Conservation (phyloP, 2,329 filamentous ascomycete genomes). For the Thyridium curvatum region DNA sequence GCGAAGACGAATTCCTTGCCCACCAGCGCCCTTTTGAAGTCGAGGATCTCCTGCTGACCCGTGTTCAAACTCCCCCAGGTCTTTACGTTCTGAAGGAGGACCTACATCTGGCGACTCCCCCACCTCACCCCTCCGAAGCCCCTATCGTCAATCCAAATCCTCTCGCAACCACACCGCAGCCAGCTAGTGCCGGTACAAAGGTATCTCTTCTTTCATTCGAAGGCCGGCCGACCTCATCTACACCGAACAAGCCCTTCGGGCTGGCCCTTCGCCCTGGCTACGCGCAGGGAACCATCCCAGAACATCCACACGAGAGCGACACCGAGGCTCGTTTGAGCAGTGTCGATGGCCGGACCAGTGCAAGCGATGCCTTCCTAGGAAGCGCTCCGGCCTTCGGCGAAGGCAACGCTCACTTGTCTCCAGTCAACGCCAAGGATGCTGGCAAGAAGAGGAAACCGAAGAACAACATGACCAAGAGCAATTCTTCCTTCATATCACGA, state of each 20-base stretch:
- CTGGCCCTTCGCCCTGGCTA: slow-evolving; percentile 36
- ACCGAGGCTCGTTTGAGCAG: slow-evolving; percentile 53
- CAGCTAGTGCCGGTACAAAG: slow-evolving; percentile 80
- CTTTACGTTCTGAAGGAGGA: slow-evolving; percentile 90
- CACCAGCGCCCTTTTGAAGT: neutral
- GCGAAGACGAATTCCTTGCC: slow-evolving; percentile 12
- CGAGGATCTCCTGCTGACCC: slow-evolving; percentile 1
- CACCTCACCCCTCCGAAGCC: slow-evolving; percentile 90
- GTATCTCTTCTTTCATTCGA: slow-evolving; percentile 72
- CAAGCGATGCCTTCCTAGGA: slow-evolving; percentile 41
- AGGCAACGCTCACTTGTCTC: slow-evolving; percentile 67
- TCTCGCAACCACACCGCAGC: slow-evolving; percentile 74
- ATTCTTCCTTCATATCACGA: slow-evolving; percentile 95
- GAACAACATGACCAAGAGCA: slow-evolving; percentile 97
- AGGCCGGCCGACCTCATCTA: slow-evolving; percentile 45
- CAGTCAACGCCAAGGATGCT: slow-evolving; percentile 60
- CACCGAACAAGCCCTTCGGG: slow-evolving; percentile 30
- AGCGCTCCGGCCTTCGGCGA: slow-evolving; percentile 73
- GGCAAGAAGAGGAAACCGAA: slow-evolving; percentile 87
- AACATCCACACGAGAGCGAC: slow-evolving; percentile 54
- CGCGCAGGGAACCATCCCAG: slow-evolving; percentile 47
- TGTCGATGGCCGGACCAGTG: slow-evolving; percentile 47
- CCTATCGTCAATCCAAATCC: slow-evolving; percentile 85
- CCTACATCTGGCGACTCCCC: slow-evolving; percentile 85
- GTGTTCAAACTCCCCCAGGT: slow-evolving; percentile 41